Evolutionary conservation across 2,329 filamentous ascomycete genomes (phyloP), one percentile per base, ranked within the genome.

Genomic region (Gyromitra esculenta): DNA sequence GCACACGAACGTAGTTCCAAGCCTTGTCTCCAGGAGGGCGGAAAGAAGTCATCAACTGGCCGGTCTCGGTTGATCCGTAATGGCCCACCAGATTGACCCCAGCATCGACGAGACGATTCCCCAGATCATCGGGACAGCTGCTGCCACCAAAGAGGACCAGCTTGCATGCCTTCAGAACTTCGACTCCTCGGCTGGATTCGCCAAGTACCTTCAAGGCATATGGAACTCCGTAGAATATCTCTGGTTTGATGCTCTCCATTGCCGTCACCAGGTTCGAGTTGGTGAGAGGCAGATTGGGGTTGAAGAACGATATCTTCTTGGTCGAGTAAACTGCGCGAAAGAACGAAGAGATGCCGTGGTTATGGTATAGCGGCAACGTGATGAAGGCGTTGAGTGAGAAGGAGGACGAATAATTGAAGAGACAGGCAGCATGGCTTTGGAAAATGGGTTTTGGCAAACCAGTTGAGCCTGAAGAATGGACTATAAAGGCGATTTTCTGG

Each of bases 381-480:
- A 88, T 84, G 75, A 90, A 87, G 0, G 88, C 89, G 0, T 88
- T 0, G 80, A 78, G 9, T 89, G 85, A 1, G 82, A 82, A 8
- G 88, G 88, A 0, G 90, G 83, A 0, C 87, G 87, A 3, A 86
- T 87, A 4, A 89, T 85, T 2, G 86, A 87, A 13, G 84, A 70
- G 56, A 39, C 56, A 62, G 11, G 67, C 87, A 59, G 84, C 84
- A 68, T 91, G 87, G 0, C 86, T 88, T 65, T 89, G 87, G 75
- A 85, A 89, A 62, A 91, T 90, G 0, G 89, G 88, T 77, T 91
- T 91, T 0, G 89, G 89, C 0, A 90, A 83, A 0, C 89, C 89
- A 0, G 89, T 90, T 1, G 90, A 88, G 11, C 89, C 89, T n/a
- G 80, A 84, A 0, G 82, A 83, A 78, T 81, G 79, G 1, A 82